These are phyloP conservation scores for Pelargonium myrrhifolium DNA, from an alignment of 441 rosid species.

Conservation along the genomic window DNA sequence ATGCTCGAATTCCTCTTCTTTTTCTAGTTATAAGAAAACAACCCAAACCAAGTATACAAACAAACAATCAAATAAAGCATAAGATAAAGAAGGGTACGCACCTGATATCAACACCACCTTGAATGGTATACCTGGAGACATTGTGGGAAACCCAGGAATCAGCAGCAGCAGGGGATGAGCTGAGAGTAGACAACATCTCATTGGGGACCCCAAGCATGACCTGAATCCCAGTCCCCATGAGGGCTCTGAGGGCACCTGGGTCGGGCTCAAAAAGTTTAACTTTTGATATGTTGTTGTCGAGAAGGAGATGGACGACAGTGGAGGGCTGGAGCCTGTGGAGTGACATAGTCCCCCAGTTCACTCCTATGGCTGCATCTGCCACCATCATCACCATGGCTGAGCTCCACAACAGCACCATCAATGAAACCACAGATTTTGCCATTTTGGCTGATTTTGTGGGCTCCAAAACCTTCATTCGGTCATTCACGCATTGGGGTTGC, in stretches of 20 bases:
- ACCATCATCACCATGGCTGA: constrained; percentile 18
- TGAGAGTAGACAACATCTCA: constrained; percentile 47
- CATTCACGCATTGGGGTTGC: too few species aligned
- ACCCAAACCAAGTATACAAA: too few species aligned
- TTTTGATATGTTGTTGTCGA: constrained; percentile 55
- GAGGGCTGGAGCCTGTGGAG: constrained; percentile 64
- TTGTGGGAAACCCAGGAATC: constrained; percentile 82
- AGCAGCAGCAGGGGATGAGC: constrained; percentile 49
- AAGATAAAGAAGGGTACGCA: too few species aligned
- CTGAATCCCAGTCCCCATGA: constrained; percentile 75
- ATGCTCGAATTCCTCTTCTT: too few species aligned
- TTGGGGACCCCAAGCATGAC: constrained; percentile 88
- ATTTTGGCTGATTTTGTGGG: not conserved
- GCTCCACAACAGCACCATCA: constrained; percentile 22
- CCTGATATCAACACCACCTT: constrained; percentile 84
- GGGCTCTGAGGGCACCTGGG: constrained; percentile 47
- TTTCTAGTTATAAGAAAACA: too few species aligned
- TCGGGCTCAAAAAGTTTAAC: constrained; percentile 85
- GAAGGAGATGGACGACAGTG: constrained; percentile 85
- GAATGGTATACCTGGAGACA: constrained; percentile 58
- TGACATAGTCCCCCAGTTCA: constrained; percentile 86
- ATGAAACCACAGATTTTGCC: constrained; percentile 13
- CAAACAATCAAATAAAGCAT: too few species aligned
- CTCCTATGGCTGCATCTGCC: constrained; percentile 68
- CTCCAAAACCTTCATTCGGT: too few species aligned